Evolutionary conservation across 805 yeast genomes (phyloP), one percentile per base, ranked within the genome.

Genomic region (Lachancea sp.): DNA sequence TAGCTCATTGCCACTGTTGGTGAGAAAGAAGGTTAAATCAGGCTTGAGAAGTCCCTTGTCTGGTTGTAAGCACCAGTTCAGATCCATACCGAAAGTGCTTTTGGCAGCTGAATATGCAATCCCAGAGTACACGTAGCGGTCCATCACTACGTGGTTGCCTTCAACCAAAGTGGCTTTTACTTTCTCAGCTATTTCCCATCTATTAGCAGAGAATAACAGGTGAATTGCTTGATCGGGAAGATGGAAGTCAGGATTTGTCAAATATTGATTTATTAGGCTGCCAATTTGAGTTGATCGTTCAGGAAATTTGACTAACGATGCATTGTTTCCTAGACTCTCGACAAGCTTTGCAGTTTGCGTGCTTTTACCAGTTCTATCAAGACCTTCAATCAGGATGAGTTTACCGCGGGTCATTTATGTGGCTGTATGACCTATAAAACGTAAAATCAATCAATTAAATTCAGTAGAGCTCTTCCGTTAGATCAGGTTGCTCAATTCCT

Each of bases 301-400:
- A 11, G 98, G 98, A 50, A 92, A 89, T 59, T 87, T 89, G 46
- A 83, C 54, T 25, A 83, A 61, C 41, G 68, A 67, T 3, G 71
- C 71, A 4, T 64, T 54, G 3, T 52, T 45, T 13, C 52, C 31
- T 9, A 70, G 49, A 4, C 49, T 51, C 1, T 63, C 54, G 0
- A 65, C 51, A 8, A 83, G 50, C 2, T 55, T 48, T 2, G 61
- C 55, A 5, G 82, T 72, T 57, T 92, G 98, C 0, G 97, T 88
- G 2, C 96, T 77, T 55, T 92, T 92, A 0, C 99, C 99, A 0
- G 97, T 82, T 36, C 99, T 67, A 55, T 92, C 99, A 1, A 92
- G 74, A 0, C 99, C 99, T 61, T 92, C 99, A 2, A 92, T 70
- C 1, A 87, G 73, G 17, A 92, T 80, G 28, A 92, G 65, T 34